Evolutionary conservation across 2,329 filamentous ascomycete species (phyloP).

Genomic region (Pyrenochaeta sp.): DNA sequence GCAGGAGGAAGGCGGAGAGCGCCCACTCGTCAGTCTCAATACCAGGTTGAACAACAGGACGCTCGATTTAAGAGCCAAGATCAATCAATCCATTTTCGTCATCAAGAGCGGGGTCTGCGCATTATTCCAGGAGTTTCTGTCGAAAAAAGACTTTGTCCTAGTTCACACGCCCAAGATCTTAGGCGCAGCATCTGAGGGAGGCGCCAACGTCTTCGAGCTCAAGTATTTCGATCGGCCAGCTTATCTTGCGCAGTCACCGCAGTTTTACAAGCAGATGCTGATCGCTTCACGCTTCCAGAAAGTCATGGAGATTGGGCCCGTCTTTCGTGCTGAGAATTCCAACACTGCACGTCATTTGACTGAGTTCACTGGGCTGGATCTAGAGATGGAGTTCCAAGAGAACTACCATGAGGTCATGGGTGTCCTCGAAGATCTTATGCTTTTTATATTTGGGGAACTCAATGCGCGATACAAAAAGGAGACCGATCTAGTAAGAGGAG

Average conservation of each 20-base stretch:
- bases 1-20: conserved; percentile 61
- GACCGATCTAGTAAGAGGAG: conserved; percentile 73
- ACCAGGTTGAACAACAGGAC: conserved; percentile 91
- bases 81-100: conserved; percentile 87
- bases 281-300: conserved; percentile 81
- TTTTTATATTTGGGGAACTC: conserved; percentile 82
- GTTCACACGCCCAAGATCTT: conserved; percentile 92
- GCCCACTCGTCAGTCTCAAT: conserved; percentile 79
- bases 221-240: conserved; percentile 89
- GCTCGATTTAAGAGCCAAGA: conserved; percentile 89
- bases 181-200: conserved; percentile 90
- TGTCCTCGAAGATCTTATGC: conserved; percentile 76
- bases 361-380: conserved; percentile 87
- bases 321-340: conserved; percentile 86
- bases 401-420: conserved; percentile 78
- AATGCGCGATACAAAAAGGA: conserved; percentile 72
- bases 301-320: conserved; percentile 80
- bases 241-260: conserved; percentile 80
- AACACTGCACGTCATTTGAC: conserved; percentile 88
- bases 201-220: conserved; percentile 88
- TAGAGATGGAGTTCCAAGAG: conserved; percentile 88
- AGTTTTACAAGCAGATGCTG: conserved; percentile 89
- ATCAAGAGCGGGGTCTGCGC: conserved; percentile 71
- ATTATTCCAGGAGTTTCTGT: conserved; percentile 82
- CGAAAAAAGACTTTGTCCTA: conserved; percentile 76